Evolutionary conservation across 2,329 filamentous ascomycete genomes (phyloP), one percentile per base, ranked within the genome.

Genomic region (Dactylonectria estremocensis): DNA sequence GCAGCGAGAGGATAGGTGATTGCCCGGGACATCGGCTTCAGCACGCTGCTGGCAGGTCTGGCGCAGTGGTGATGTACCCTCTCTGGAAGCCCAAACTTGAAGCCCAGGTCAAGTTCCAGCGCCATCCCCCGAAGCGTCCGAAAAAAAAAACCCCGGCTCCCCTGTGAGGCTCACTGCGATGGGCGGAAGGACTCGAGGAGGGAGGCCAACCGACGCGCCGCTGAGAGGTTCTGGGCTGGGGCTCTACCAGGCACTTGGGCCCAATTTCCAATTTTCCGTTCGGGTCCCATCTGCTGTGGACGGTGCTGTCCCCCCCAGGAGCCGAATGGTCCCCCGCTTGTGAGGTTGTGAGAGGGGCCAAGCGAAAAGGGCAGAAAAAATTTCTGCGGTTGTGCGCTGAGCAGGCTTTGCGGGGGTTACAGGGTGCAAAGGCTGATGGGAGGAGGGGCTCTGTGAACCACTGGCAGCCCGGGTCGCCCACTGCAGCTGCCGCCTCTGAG

Each of bases 221-320:
- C 50, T 54, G 31, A 35, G 31, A 43, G 58, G 59, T 43, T 37
- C 37, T 31, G 49, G 14, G 48, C 37, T 40, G 37, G 35, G 40
- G 37, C 59, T 61, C 49, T 53, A 16, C 49, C 49, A 49, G 54
- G n/a, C 45, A 61, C 48, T 20, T 40, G 16, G 60, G 50, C 50
- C 60, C 14, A 31, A 22, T 52, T 57, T 24, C 22, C 33, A 22
- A 56, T 22, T 57, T 57, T 62, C 48, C n/a, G 24, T 43, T 54
- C 16, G 24, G 22, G 35, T 37, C 53, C 52, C 31, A 50, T 63
- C 61, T 64, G 61, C 46, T 64, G 61, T 63, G 61, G 53, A 45
- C 22, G 24, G 22, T 45, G 40, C 46, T 64, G 53, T 57, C 53
- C 33, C 45, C 35, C 56, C 22, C 18, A 45, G 52, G 53, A 57